These are phyloP conservation scores for Nemania sp. DNA, from an alignment of 2,329 filamentous ascomycete genomes.

Conservation along the genomic window DNA sequence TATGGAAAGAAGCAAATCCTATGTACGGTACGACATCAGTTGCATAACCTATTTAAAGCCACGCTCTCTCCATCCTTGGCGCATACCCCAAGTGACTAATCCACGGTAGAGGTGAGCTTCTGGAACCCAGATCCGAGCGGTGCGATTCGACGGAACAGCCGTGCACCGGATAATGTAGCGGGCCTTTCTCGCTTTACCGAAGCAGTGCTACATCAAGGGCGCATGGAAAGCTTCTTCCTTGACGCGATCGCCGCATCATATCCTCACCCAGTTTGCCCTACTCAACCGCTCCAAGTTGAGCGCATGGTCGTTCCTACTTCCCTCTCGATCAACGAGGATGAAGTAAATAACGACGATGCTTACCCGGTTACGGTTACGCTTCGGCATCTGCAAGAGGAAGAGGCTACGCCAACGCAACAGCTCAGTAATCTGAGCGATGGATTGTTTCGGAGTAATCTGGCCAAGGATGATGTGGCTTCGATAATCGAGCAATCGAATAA, in stretches of 20 bases:
- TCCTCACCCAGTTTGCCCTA: constrained; percentile 24
- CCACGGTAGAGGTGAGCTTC: constrained; percentile 39
- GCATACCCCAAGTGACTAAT: not conserved
- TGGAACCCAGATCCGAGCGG: constrained; percentile 67
- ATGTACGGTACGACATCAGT: constrained; percentile 58
- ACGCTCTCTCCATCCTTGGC: not conserved
- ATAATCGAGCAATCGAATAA: constrained; percentile 37
- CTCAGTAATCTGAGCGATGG: constrained; percentile 50
- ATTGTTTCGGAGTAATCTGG: constrained; percentile 59
- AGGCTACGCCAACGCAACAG: constrained; percentile 50
- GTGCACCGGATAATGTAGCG: constrained; percentile 53
- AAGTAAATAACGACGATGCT: constrained; percentile 49
- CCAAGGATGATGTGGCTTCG: constrained; percentile 56
- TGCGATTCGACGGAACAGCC: constrained; percentile 49
- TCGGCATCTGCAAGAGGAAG: constrained; percentile 57
- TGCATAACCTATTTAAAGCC: not conserved
- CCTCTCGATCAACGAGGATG: constrained; percentile 53
- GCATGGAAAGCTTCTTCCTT: constrained; percentile 61
- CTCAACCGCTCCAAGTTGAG: constrained; percentile 51
- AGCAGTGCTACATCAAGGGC: constrained; percentile 64
- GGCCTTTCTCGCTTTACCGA: constrained; percentile 60
- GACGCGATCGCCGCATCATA: constrained; percentile 50
- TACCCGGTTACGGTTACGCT: constrained; percentile 62
- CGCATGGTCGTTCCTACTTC: constrained; percentile 57
- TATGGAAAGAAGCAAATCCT: constrained; percentile 68